These are phyloP conservation scores for Phlegmacium glaucopus DNA, from an alignment of 768 basidiomycete species.

Conservation along the genomic window DNA sequence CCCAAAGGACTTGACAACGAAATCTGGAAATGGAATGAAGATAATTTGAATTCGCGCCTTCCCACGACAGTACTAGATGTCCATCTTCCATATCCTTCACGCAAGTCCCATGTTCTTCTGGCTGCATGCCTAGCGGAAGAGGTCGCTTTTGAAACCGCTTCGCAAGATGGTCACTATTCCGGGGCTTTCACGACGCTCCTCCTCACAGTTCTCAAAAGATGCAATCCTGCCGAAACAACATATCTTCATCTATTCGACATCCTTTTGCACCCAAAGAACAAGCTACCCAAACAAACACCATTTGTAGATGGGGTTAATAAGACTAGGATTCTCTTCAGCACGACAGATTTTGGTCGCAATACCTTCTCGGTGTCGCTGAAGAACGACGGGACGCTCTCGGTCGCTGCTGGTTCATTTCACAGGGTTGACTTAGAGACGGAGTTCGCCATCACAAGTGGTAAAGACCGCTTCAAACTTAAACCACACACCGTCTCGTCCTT, in stretches of 20 bases:
- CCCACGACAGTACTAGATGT: slow-evolving; percentile 1
- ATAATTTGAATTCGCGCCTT: background rate
- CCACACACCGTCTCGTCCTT: background rate
- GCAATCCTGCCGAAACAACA: background rate
- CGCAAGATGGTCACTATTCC: background rate
- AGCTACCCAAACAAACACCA: background rate
- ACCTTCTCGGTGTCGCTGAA: background rate
- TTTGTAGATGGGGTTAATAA: background rate
- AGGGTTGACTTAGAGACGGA: background rate
- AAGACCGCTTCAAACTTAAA: background rate
- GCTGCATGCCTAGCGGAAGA: slow-evolving; percentile 7
- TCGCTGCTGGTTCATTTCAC: background rate
- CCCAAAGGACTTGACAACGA: slow-evolving; percentile 4
- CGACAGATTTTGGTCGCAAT: background rate
- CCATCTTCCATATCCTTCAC: background rate
- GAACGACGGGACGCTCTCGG: background rate
- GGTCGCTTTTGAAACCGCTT: background rate
- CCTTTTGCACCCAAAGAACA: background rate
- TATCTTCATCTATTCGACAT: background rate
- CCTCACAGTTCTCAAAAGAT: background rate
- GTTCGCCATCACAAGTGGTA: background rate
- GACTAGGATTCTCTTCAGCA: background rate
- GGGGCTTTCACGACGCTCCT: background rate
- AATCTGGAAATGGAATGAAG: background rate
- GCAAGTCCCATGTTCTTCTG: slow-evolving; percentile 6